Percentiles rank a stretch among this genome's conserved stretches.
Evolutionary conservation across 2,329 filamentous ascomycete species (phyloP).

Genomic region (Venturia asperata): DNA sequence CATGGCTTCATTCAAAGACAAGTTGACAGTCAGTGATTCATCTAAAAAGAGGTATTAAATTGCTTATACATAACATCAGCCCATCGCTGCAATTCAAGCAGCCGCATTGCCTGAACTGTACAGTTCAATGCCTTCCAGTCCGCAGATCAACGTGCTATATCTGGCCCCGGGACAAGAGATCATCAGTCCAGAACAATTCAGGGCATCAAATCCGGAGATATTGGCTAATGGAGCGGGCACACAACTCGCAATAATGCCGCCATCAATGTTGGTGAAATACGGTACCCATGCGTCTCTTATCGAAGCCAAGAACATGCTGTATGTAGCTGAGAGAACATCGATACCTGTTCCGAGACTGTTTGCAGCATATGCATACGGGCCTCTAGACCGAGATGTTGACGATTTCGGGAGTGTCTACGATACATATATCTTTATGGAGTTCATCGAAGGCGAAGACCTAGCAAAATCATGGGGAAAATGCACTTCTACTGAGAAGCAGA

Average conservation of each 20-base stretch:
- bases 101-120: slow-evolving; percentile 24
- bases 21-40: no score
- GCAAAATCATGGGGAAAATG: slow-evolving; percentile 21
- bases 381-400: background rate
- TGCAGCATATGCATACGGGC: slow-evolving; percentile 6
- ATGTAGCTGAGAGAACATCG: slow-evolving; percentile 23
- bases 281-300: slow-evolving; percentile 24
- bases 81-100: slow-evolving; percentile 21
- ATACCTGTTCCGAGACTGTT: slow-evolving; percentile 22
- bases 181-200: slow-evolving; percentile 23
- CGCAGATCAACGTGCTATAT: slow-evolving; percentile 23
- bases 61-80: slow-evolving; percentile 4
- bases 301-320: slow-evolving; percentile 24
- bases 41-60: no score
- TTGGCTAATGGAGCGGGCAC: slow-evolving; percentile 17
- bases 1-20: no score
- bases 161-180: slow-evolving; percentile 22
- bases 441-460: slow-evolving; percentile 23
- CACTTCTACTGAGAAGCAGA: slow-evolving; percentile 23
- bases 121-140: slow-evolving; percentile 22
- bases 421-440: slow-evolving; percentile 25
- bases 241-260: slow-evolving; percentile 22
- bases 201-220: slow-evolving; percentile 21
- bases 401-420: slow-evolving; percentile 21
- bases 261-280: slow-evolving; percentile 23